Evolutionary conservation across 345 rosid species (phyloP).

Genomic region (Eucalyptus regnans): DNA sequence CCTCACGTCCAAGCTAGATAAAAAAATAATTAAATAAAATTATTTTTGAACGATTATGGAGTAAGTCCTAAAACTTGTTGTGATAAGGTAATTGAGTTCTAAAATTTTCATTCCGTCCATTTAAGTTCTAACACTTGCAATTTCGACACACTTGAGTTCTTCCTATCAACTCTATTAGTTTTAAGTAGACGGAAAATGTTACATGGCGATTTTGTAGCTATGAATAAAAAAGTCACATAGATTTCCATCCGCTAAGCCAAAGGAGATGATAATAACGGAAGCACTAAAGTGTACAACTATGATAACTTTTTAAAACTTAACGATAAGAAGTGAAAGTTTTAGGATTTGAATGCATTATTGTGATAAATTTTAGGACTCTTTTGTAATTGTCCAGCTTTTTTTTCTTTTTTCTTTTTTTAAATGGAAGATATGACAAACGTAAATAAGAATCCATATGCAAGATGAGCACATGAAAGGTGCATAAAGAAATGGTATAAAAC

Average conservation of each 20-base stretch:
- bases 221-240: not conserved
- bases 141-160: not conserved
- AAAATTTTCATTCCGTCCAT: not conserved
- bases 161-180: not conserved
- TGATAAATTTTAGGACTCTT: not conserved
- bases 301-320: not conserved
- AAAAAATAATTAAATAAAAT: not conserved
- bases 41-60: not conserved
- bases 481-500: not conserved
- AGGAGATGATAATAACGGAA: not conserved
- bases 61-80: not conserved
- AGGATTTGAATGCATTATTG: not conserved
- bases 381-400: not conserved
- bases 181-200: not conserved
- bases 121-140: not conserved
- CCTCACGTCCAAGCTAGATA: not conserved
- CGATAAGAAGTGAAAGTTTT: not conserved
- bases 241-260: not conserved
- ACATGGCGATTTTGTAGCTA: not conserved
- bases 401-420: fast-evolving
- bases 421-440: not conserved
- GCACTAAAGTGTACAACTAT: not conserved
- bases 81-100: not conserved
- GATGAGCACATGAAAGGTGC: not conserved
- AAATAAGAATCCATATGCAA: not conserved